Evolutionary conservation across 371 early-diverging fungal species (phyloP).

Genomic region (Capillidium heterosporum): DNA sequence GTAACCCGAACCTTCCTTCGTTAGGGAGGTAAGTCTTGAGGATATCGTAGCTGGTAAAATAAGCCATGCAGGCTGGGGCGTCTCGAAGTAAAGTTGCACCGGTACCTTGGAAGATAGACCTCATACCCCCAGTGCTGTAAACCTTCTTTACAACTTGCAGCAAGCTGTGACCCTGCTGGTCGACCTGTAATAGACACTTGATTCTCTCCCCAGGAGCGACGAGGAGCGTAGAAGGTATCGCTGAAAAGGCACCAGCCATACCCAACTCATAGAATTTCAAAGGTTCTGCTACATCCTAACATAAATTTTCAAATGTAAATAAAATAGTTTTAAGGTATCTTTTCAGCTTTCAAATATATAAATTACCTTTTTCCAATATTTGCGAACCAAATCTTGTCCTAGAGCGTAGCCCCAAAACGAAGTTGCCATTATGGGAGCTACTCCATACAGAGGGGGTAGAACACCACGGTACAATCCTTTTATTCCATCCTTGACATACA

Average conservation of each 20-base stretch:
- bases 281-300: not conserved
- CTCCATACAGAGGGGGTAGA: constrained; percentile 76
- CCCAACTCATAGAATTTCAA: constrained; percentile 7
- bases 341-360: not conserved
- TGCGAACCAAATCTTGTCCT: constrained; percentile 17
- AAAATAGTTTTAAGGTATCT: not conserved
- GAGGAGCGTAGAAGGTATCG: constrained; percentile 80
- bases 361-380: too few species aligned
- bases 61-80: constrained; percentile 88
- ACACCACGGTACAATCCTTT: constrained; percentile 87
- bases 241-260: constrained; percentile 89
- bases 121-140: constrained; percentile 56
- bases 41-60: constrained; percentile 88
- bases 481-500: constrained; percentile 70
- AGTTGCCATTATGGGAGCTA: constrained; percentile 86
- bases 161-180: constrained; percentile 16
- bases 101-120: constrained; percentile 81
- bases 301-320: too few species aligned
- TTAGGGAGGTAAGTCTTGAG: constrained; percentile 60
- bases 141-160: constrained; percentile 71
- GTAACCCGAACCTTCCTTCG: constrained; percentile 41
- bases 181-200: constrained; percentile 83
- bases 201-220: constrained; percentile 88
- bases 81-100: constrained; percentile 85
- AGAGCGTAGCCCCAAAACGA: constrained; percentile 73